Evolutionary conservation across 2,329 filamentous ascomycete genomes (phyloP), one percentile per base, ranked within the genome.

Genomic region (Boeremia lycopersici): DNA sequence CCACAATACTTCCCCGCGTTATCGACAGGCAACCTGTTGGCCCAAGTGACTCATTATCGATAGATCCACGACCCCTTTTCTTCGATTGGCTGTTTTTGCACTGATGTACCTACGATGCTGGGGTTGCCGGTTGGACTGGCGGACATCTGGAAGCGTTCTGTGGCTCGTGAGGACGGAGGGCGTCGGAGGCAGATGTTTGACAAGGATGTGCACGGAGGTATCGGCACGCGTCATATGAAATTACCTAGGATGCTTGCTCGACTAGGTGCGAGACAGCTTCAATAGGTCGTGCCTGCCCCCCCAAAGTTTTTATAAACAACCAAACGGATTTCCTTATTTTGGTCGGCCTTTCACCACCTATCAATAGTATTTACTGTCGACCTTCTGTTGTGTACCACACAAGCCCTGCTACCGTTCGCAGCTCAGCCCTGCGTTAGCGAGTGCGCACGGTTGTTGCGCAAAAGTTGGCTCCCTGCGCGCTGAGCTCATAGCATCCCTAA

Each of bases 381-480:
- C 31, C 48, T 50, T 47, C 15, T 44, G 42, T 47, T 26, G 53
- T 17, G 53, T 25, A 38, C 46, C 41, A 41, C 46, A 47, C 42
- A 31, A 58, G 50, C 39, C 51, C 33, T 45, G 45, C 53, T 50
- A 41, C 26, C 19, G 43, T 54, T 50, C 47, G 43, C 48, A 50
- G 52, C 42, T 38, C 52, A 42, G 46, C 52, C 52, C 46, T 50
- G 52, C 36, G 13, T 55, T 50, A 49, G 46, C 46, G 52, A 55
- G 52, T 42, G 52, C 50, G 52, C 52, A 55, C 52, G 52, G 46
- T 47, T 49, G 42, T 39, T 29, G n/a, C 29, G 59, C 62, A 65
- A 67, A 67, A 62, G 57, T 65, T 62, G 62, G 60, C 40, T 55
- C 42, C 48, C 49, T 53, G 49, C 44, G 50, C 45, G 45, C 44